Percentiles rank a stretch among this genome's conserved stretches.
Evolutionary conservation across 306 rosid species (phyloP).

Genomic region (Pyrus communis): DNA sequence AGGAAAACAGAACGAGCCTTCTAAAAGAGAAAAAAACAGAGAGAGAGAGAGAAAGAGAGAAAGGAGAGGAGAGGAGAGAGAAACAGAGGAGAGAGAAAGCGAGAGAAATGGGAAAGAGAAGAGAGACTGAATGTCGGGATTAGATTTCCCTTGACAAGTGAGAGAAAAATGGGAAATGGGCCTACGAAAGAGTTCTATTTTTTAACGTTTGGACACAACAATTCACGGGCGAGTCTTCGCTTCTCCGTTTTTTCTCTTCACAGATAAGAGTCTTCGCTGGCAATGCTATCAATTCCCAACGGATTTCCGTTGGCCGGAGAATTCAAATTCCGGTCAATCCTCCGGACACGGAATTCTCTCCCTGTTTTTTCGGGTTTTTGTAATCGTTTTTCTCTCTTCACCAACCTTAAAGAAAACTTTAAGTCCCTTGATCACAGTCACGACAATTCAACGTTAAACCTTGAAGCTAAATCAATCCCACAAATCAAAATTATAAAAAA

Average conservation of each 20-base stretch:
- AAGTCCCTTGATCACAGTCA: conserved; percentile 3
- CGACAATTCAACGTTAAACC: conserved; percentile 30
- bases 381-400: conserved; percentile 1
- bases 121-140: conserved; percentile 35
- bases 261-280: conserved; percentile 31
- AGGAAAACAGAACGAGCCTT: conserved; percentile 13
- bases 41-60: neutral
- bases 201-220: conserved; percentile 33
- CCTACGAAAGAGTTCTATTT: conserved; percentile 26
- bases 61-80: neutral
- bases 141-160: conserved; percentile 24
- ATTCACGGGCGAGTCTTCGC: conserved; percentile 26
- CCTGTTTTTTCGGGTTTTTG: neutral
- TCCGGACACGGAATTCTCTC: conserved; percentile 2
- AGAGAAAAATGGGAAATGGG: conserved; percentile 23
- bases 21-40: conserved; percentile 7
- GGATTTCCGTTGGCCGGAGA: conserved; percentile 10
- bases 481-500: conserved; percentile 5
- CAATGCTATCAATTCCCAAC: conserved; percentile 30
- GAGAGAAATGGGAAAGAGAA: neutral
- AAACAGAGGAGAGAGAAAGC: neutral
- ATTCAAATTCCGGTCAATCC: neutral
- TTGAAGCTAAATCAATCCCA: conserved; percentile 31
- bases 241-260: neutral
- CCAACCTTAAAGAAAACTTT: conserved; percentile 60